Evolutionary conservation across 805 yeast species (phyloP), one percentile per base, ranked within the genome.

Genomic region (Peterozyma xylosa): DNA sequence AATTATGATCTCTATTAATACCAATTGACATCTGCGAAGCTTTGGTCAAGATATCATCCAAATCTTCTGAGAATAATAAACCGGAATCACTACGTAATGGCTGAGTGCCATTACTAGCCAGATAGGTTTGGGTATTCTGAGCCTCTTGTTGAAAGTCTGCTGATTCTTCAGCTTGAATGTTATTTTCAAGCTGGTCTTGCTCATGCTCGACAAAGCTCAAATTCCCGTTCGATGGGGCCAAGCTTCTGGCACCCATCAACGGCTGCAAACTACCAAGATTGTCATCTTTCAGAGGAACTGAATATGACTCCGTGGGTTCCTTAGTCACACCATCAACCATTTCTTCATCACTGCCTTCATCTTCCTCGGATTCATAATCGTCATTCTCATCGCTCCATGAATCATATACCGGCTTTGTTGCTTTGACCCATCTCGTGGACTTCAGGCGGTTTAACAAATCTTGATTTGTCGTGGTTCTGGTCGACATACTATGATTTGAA

Each of bases 361-460:
- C 42, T 17, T 11, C 34, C 9, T 39, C 42, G 5, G 35, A 37
- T 21, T 4, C 27, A 7, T 21, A 21, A 7, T 21, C 27, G 10
- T 33, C 44, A 6, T 34, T 33, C n/a, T 38, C 42, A 16, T 45
- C 35, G 7, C 37, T 42, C 48, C 48, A 46, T 14, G 40, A 43
- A 17, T 46, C 48, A 30, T 46, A 46, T 15, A 42, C 39, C 11
- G 44, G 30, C 5, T 38, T 33, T 21, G 9, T 32, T 6, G 27
- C 39, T 30, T 46, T 42, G 9, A 43, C 43, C 48, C 48, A 46
- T 17, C 48, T 35, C 21, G 41, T 39, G 15, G 48, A 46, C 32
- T 39, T 46, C 32, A 39, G 48, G 33, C 48, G 35, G 29, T 43
- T 46, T 11, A 46, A 42, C 18, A 30, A 37, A 21, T 42, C 45